Evolutionary conservation across 306 rosid genomes (phyloP).

Genomic region (Neltuma alba): DNA sequence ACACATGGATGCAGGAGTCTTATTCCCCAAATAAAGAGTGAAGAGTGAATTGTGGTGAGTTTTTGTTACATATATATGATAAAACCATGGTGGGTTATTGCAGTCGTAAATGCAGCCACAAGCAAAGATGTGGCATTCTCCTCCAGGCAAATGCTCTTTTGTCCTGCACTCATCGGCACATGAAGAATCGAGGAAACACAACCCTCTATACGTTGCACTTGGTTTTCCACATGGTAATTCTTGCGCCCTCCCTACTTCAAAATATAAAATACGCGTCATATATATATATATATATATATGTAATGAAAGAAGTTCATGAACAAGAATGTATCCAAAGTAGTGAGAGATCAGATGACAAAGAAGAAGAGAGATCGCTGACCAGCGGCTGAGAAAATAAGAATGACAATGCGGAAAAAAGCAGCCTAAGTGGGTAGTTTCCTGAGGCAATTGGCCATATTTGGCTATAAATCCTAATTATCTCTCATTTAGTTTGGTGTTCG

Average conservation of each 20-base stretch:
- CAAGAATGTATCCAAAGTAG: background rate
- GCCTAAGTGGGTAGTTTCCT: background rate
- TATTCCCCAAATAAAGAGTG: too few relatives aligned
- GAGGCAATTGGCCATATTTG: background rate
- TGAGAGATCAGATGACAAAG: background rate
- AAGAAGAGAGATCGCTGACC: constrained; percentile 7
- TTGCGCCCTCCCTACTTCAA: background rate
- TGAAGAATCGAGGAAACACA: background rate
- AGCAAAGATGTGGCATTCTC: background rate
- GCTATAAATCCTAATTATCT: background rate
- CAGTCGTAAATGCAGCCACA: background rate
- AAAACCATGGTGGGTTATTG: background rate
- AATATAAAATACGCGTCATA: too few relatives aligned
- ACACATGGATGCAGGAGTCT: too few relatives aligned
- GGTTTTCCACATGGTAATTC: background rate
- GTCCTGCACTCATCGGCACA: background rate
- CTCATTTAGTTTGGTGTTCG: background rate
- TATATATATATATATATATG: background rate
- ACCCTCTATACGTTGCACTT: constrained; percentile 5
- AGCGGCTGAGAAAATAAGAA: background rate
- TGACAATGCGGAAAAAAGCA: constrained; percentile 5
- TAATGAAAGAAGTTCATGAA: background rate
- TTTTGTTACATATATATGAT: too few relatives aligned
- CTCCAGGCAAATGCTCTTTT: background rate
- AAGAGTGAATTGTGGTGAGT: too few relatives aligned